Base-by-base conservation (phyloP, 768 basidiomycete genomes). In the Boletus sensibilis region DNA sequence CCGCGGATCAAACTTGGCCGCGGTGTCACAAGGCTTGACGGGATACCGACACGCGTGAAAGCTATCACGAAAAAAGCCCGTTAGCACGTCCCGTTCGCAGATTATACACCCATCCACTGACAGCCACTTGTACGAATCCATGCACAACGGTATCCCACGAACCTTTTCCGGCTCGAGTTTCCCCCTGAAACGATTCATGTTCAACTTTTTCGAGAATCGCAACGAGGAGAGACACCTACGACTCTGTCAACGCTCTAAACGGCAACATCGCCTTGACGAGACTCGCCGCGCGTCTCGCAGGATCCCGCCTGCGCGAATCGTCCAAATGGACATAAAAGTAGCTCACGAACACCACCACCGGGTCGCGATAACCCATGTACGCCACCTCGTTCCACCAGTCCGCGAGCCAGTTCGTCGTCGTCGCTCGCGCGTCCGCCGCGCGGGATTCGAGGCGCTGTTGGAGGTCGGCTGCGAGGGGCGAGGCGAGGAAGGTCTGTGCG, bases 331-430 rank as follows among this genome's bases (percentile, higher is more conserved):
- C 82, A 70, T 92, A 99, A 76, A 89, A 98, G 77, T 99, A 99
- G 80, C 88, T 93, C 65, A 95, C 93, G 61, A 85, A 90, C 14
- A 95, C 90, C 31, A 95, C 88, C 46, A 97, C 91, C 2, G 94
- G 86, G 64, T 96, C 95, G 46, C 92, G 82, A 67, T 91, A 92
- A 7, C 77, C 87, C 88, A 92, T 87, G 69, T 90, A 92, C 18
- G 95, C 95, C 5, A 72, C 82, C 35, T 97, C 92, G 73, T 98
- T 95, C 96, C 96, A 99, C 97, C 97, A 99, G 50, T 96, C 93
- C 45, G 83, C 81, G n/a, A 99, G 79, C 97, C 97, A 99, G 76
- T 81, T 94, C 64, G 76, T 77, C 50, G 75, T 71, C 18, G n/a
- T n/a, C n/a, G n/a, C n/a, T n/a, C n/a, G n/a, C 1, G 83, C 81